Conservation (phyloP, 257 asterid genomes). For the Salvia splendens region DNA sequence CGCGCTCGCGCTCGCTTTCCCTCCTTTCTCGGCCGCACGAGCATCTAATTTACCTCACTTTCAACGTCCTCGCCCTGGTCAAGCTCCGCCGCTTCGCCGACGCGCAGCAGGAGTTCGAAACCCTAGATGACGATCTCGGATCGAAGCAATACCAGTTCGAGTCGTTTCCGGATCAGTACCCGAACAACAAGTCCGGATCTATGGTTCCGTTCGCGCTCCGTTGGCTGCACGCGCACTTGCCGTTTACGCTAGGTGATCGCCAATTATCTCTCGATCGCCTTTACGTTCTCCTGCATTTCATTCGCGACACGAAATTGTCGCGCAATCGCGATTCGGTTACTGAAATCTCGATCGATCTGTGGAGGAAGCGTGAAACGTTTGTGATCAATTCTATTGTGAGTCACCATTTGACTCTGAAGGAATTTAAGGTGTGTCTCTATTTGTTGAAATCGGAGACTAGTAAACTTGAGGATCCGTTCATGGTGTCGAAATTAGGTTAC, state of each 20-base stretch:
- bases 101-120: constrained; percentile 69
- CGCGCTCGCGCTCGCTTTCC: constrained; percentile 80
- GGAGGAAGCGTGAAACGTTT: constrained; percentile 68
- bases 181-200: constrained; percentile 61
- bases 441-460: constrained; percentile 56
- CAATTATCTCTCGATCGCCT: constrained; percentile 78
- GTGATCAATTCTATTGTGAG: constrained; percentile 74
- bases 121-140: constrained; percentile 60
- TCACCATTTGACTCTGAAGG: constrained; percentile 81
- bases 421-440: constrained; percentile 65
- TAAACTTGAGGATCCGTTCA: constrained; percentile 51
- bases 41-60: constrained; percentile 80
- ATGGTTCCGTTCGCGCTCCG: constrained; percentile 93
- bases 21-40: constrained; percentile 85
- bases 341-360: constrained; percentile 42
- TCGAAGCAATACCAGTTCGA: constrained; percentile 58
- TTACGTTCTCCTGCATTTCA: constrained; percentile 62
- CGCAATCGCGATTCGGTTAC: constrained; percentile 26
- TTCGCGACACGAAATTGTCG: constrained; percentile 43
- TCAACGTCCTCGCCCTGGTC: constrained; percentile 77
- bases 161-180: constrained; percentile 74
- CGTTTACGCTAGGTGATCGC: constrained; percentile 70
- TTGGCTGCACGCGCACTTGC: constrained; percentile 82
- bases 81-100: constrained; percentile 88
- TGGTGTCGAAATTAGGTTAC: constrained; percentile 76